A percentile compares a stretch with the other conserved stretches of the same genome.
These are phyloP conservation scores for Starmera amethionina DNA, from an alignment of 805 yeast species.

Conservation along the genomic window DNA sequence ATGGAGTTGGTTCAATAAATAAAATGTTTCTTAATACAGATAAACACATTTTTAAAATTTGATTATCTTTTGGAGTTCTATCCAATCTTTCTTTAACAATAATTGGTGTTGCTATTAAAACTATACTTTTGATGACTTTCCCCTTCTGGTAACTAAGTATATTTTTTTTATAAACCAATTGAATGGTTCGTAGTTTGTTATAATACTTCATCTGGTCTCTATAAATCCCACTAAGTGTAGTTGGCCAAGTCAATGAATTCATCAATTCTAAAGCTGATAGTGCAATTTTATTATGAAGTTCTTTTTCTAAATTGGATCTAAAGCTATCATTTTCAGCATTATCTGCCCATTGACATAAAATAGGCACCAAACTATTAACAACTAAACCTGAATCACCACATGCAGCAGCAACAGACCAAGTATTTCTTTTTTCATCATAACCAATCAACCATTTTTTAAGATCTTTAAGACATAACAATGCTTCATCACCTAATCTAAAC, in stretches of 20 bases:
- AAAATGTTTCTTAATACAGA: slow-evolving; percentile 72
- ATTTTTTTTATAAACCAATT: slow-evolving; percentile 59
- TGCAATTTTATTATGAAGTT: slow-evolving; percentile 50
- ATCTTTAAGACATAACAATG: slow-evolving; percentile 64
- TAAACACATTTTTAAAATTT: slow-evolving; percentile 60
- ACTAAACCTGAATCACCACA: slow-evolving; percentile 75
- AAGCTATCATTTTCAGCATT: slow-evolving; percentile 20
- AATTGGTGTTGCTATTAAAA: slow-evolving; percentile 58
- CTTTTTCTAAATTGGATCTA: slow-evolving; percentile 21
- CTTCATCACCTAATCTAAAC: slow-evolving; percentile 82
- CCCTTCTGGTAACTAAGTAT: slow-evolving; percentile 52
- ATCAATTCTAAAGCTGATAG: slow-evolving; percentile 67
- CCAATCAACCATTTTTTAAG: slow-evolving; percentile 79
- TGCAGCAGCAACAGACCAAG: slow-evolving; percentile 80
- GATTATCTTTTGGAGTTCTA: slow-evolving; percentile 62
- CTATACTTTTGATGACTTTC: slow-evolving; percentile 53
- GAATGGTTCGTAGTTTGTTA: slow-evolving; percentile 55
- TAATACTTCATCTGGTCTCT: slow-evolving; percentile 47
- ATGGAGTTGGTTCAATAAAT: slow-evolving; percentile 61
- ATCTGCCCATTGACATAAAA: slow-evolving; percentile 64
- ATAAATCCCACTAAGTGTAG: slow-evolving; percentile 42
- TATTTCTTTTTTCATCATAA: slow-evolving; percentile 63
- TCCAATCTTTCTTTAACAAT: slow-evolving; percentile 40
- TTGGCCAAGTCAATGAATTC: slow-evolving; percentile 82
- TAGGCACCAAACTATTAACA: slow-evolving; percentile 60